Conservation (phyloP, 1,284 basidiomycete species). For the Puccinia triticina region DNA sequence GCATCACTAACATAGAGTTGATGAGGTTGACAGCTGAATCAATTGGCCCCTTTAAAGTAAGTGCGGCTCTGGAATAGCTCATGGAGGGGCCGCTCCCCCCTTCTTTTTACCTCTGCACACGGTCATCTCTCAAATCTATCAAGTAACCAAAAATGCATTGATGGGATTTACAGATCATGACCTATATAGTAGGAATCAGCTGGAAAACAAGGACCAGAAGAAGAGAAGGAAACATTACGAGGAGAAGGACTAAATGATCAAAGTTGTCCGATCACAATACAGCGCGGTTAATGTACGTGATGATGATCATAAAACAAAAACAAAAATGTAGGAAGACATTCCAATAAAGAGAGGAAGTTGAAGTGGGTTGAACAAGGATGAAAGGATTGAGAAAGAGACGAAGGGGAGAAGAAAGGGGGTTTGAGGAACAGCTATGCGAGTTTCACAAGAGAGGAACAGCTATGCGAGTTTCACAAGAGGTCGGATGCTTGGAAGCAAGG, state of each 20-base stretch:
- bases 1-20: too few relatives aligned
- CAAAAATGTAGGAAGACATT: neutral
- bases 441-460: neutral
- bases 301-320: constrained; percentile 5
- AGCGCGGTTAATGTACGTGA: neutral
- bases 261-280: neutral
- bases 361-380: neutral
- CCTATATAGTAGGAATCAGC: too few relatives aligned
- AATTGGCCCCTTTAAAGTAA: too few relatives aligned
- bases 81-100: too few relatives aligned
- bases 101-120: too few relatives aligned
- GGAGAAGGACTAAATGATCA: neutral
- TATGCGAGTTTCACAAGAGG: neutral
- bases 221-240: neutral
- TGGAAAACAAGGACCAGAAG: neutral
- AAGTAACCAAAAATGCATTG: too few relatives aligned
- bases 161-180: too few relatives aligned
- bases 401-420: neutral
- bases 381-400: constrained; percentile 8
- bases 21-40: too few relatives aligned
- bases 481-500: neutral
- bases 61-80: too few relatives aligned
- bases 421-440: neutral
- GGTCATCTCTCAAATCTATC: too few relatives aligned
- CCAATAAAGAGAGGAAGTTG: neutral